Percentiles rank a stretch among this genome's conserved stretches.
Conservation (phyloP, 2,329 filamentous ascomycete genomes). For the Dactylella cylindrospora region DNA sequence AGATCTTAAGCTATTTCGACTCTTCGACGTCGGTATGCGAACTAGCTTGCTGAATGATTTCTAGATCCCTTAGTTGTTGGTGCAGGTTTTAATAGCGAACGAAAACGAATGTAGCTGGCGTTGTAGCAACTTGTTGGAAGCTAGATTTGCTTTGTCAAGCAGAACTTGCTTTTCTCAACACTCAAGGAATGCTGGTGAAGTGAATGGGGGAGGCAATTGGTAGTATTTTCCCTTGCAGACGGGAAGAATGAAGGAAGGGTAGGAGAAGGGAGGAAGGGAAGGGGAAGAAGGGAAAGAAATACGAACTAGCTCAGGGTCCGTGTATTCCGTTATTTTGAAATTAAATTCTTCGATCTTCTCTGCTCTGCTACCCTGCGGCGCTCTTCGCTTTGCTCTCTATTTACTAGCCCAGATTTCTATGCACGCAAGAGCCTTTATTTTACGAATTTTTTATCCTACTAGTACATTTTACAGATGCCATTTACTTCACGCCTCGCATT, state of each 20-base stretch:
- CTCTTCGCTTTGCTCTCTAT: too few relatives aligned
- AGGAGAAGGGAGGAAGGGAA: conserved; percentile 4
- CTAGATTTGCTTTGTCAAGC: conserved; percentile 9
- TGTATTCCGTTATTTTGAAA: too few relatives aligned
- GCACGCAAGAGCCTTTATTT: too few relatives aligned
- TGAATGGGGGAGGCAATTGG: conserved; percentile 19
- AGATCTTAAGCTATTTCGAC: neutral
- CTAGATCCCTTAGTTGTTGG: neutral
- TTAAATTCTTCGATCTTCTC: too few relatives aligned
- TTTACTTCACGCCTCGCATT: too few relatives aligned
- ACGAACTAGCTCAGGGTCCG: too few relatives aligned
- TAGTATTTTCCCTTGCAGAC: conserved; percentile 21
- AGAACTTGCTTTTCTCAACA: conserved; percentile 6
- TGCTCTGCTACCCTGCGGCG: too few relatives aligned
- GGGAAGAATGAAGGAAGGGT: neutral
- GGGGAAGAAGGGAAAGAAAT: conserved; percentile 1
- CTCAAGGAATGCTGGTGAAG: conserved; percentile 30
- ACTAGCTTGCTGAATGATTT: conserved; percentile 1
- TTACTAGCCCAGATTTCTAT: too few relatives aligned
- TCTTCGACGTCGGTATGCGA: neutral
- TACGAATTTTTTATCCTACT: too few relatives aligned
- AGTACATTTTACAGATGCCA: too few relatives aligned
- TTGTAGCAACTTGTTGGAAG: too few relatives aligned
- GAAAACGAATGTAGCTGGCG: neutral
- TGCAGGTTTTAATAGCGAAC: neutral